These are phyloP conservation scores for Mycena galopus DNA, from an alignment of 768 basidiomycete genomes.

Conservation along the genomic window DNA sequence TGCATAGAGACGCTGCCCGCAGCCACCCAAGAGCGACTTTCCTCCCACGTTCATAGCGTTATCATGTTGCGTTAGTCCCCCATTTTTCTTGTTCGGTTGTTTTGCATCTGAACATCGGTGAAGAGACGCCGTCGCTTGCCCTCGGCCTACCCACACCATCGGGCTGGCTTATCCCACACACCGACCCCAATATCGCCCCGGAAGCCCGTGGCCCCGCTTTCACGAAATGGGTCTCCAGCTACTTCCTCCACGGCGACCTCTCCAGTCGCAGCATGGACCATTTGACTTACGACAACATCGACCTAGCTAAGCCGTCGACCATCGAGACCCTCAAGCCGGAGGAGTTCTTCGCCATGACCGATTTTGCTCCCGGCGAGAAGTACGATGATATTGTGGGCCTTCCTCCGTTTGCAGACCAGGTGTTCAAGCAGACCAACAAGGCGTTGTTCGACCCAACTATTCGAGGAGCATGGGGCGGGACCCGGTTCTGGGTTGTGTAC, in stretches of 20 bases:
- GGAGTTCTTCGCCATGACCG: conserved; percentile 26
- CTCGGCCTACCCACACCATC: conserved; percentile 36
- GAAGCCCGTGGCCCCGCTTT: conserved; percentile 38
- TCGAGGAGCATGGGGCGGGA: conserved; percentile 26
- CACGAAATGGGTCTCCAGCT: conserved; percentile 39
- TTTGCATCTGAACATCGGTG: neutral
- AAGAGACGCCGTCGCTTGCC: conserved; percentile 41
- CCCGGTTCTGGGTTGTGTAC: conserved; percentile 32
- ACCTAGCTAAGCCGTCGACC: conserved; percentile 10
- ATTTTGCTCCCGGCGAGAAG: conserved; percentile 29
- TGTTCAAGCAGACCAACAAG: conserved; percentile 10
- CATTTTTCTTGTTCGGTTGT: too few species aligned
- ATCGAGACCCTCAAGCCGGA: conserved; percentile 19
- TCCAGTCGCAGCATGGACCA: conserved; percentile 23
- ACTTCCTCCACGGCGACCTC: conserved; percentile 37
- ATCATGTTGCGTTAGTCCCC: conserved; percentile 39
- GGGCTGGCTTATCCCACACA: conserved; percentile 40
- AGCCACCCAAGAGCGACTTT: conserved; percentile 34
- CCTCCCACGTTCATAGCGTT: conserved; percentile 38
- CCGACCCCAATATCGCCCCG: conserved; percentile 37
- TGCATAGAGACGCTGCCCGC: conserved; percentile 37
- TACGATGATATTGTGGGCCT: conserved; percentile 31
- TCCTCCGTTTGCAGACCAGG: conserved; percentile 5
- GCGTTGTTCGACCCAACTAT: conserved; percentile 32
- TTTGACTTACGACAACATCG: conserved; percentile 22